Evolutionary conservation across 352 stramenopile genomes (phyloP), one percentile per base, ranked within the genome.

Genomic region (Globisporangium apiculatum): DNA sequence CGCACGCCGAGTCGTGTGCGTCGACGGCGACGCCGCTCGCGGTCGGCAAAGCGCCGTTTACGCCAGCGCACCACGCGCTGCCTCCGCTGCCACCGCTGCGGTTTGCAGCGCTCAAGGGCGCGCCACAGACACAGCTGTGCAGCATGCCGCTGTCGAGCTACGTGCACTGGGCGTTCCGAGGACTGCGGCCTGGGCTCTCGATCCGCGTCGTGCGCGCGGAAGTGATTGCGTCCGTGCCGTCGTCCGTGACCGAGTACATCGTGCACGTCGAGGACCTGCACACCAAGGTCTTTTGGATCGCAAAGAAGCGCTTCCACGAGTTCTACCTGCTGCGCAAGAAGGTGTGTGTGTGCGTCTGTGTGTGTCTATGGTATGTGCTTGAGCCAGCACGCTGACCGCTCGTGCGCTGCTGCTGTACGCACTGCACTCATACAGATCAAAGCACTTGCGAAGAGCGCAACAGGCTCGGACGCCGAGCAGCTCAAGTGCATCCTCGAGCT

Each of bases 221-320:
- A 53, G 71, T 72, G 9, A 72, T 79, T 15, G 68, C 61, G 35
- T 71, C 78, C 17, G 76, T 89, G 74, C 68, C 71, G 35, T 69
- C 71, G 37, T 68, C 73, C 5, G 76, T 85, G 36, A 87, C 76
- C 5, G 75, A 93, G 54, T 93, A 91, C 59, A 71, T 89, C 7
- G 41, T 93, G 12, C 79, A 93, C 47, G 76, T 93, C 5, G 71
- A 86, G 38, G 83, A 93, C 48, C 52, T 90, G 17, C 76, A 90
- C 65, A 93, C 83, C 4, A 82, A 85, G 58, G 83, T 93, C 15
- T 89, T 93, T 51, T 93, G 83, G 83, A 83, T 87, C 56, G 78
- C 76, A 2, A 89, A 88, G 58, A 93, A 93, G 61, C 79, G 79
- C 8, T 93, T 87, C 52, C 76, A 73, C 38, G 83, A 93, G 43